Evolutionary conservation across 140 eudicot genomes (phyloP), one percentile per base, ranked within the genome.

Genomic region (Senecio squalidus): DNA sequence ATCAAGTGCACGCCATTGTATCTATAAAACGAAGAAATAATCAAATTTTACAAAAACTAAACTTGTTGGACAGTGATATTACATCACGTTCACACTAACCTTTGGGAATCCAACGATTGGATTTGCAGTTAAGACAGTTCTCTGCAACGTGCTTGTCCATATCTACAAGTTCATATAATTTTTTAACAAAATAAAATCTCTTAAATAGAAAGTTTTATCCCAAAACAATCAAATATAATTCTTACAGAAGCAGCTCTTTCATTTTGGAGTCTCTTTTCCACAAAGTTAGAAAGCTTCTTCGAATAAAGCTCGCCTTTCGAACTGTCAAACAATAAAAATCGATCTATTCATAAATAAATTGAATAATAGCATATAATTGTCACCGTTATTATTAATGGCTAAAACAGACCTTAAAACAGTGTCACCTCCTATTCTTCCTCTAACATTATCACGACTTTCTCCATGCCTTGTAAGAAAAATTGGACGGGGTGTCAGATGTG

Each of bases 1-100:
- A 70, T 92, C 99, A 78, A 93, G 95, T 62, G 96, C 96, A 61
- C 95, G 96, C 99, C 99, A 93, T 80, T 93, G 99, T 82, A 93
- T 63, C 99, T 93, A 49, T 43, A 67, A 62, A 41, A 27, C 25
- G 43, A 45, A 13, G 5, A n/a, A 63, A 54, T 1, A 51, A 51
- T 20, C 10, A 17, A 28, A 50, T 15, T 6, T 17, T 24, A 11
- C 53, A 30, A 31, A 24, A 21, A n/a, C 44, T 9, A 38, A 54
- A 40, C 23, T 30, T 15, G 11, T 22, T 50, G 0, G 21, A 14
- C 43, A 45, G 8, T 49, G 18, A 57, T 30, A 59, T 33, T 22
- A 20, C 10, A 17, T 46, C 55, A 10, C 6, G 24, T 41, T 53
- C 61, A 48, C 34, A 29, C 80, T 68, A 71, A 93, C 99, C 96